A percentile compares a stretch with the other conserved stretches of the same genome.
phyloP scores from a whole-genome alignment of 2,329 filamentous ascomycete genomes.

The Trichocomaceae sp. region DNA sequence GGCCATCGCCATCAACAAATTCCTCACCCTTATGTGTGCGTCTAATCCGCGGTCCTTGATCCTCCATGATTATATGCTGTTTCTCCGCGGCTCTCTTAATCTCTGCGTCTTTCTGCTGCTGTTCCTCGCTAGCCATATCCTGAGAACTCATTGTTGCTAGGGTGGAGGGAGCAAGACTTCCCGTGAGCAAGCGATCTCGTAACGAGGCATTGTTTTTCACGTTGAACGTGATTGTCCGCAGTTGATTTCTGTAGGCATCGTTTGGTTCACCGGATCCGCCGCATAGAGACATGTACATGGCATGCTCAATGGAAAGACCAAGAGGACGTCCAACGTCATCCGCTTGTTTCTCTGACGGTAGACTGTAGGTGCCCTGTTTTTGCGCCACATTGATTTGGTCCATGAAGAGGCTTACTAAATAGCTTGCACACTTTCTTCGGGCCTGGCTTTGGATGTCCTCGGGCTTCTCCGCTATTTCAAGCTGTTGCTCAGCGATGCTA shows the following conservation, averaged over 20 bases:
- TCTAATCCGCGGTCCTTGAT: constrained; percentile 69
- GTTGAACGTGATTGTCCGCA: constrained; percentile 75
- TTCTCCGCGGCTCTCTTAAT: constrained; percentile 52
- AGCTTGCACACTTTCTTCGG: constrained; percentile 63
- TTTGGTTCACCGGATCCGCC: constrained; percentile 47
- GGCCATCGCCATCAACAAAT: constrained; percentile 67
- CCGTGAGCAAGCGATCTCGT: constrained; percentile 65
- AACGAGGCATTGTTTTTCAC: constrained; percentile 81
- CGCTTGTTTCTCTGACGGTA: constrained; percentile 58
- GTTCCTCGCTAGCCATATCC: constrained; percentile 86
- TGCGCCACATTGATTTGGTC: constrained; percentile 60
- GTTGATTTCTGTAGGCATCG: constrained; percentile 54
- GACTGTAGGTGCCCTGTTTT: constrained; percentile 57
- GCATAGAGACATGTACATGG: constrained; percentile 50
- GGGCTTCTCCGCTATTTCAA: constrained; percentile 30
- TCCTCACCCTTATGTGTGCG: constrained; percentile 95
- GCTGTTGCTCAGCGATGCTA: constrained; percentile 27
- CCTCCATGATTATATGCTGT: constrained; percentile 69
- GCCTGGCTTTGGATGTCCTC: constrained; percentile 53
- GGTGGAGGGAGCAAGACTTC: constrained; percentile 63
- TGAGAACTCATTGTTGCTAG: constrained; percentile 83
- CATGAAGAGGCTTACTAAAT: constrained; percentile 62
- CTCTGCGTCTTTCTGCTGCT: constrained; percentile 58
- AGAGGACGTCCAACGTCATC: constrained; percentile 62
- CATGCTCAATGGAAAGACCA: constrained; percentile 73